These are phyloP conservation scores for Apophysomyces elegans DNA, from an alignment of 371 early-diverging fungal genomes.

Conservation along the genomic window DNA sequence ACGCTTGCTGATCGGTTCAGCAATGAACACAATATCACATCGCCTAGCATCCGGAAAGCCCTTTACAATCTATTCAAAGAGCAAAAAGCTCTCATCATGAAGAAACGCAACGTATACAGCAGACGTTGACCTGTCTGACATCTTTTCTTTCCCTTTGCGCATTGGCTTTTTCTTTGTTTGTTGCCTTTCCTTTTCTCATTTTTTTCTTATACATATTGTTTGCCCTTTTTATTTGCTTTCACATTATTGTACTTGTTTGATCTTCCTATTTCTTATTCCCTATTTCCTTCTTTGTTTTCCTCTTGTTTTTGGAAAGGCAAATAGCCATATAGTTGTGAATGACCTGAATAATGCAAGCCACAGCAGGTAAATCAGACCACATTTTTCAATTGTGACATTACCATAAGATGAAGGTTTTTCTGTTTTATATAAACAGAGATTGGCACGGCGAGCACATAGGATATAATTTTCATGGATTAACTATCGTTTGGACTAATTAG, in stretches of 20 bases:
- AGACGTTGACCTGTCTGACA: neutral
- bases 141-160: neutral
- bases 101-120: conserved; percentile 5
- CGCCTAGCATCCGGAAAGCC: neutral
- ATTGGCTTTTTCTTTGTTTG: neutral
- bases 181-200: neutral
- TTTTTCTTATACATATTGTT: neutral
- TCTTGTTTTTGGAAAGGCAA: neutral
- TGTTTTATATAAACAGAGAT: too few species aligned
- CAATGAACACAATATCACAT: neutral
- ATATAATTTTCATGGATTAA: too few species aligned
- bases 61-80: neutral
- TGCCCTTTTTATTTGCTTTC: neutral
- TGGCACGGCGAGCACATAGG: too few species aligned
- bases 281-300: neutral
- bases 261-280: neutral
- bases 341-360: neutral
- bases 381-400: neutral
- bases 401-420: too few species aligned
- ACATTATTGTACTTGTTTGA: neutral
- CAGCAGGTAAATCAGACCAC: conserved; percentile 5
- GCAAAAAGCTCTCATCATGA: neutral
- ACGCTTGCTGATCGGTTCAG: neutral
- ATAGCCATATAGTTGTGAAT: neutral
- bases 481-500: too few species aligned